Evolutionary conservation across 2,329 filamentous ascomycete species (phyloP).

Genomic region (Curvularia hawaiiensis): DNA sequence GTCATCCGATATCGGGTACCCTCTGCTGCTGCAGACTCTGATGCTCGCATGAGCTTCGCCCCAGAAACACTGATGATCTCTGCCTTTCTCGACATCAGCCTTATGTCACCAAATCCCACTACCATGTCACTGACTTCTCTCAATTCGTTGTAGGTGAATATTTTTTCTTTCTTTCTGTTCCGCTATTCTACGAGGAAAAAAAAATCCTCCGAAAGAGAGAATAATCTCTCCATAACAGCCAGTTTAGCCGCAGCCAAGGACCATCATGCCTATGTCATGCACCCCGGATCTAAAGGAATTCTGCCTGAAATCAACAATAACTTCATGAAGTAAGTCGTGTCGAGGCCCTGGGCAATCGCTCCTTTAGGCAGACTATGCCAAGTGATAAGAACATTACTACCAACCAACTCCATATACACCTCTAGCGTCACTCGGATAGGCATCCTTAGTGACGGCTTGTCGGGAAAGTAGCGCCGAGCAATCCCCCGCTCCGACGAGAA

Average conservation of each 20-base stretch:
- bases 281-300: not conserved
- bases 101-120: not conserved
- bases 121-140: not conserved
- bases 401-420: not conserved
- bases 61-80: not conserved
- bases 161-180: not conserved
- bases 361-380: not conserved
- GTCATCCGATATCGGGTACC: slow-evolving; percentile 1
- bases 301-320: not conserved
- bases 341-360: not conserved
- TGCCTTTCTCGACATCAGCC: not conserved
- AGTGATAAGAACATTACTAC: not conserved
- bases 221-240: not conserved
- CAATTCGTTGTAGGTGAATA: not conserved
- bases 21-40: not conserved
- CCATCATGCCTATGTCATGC: not conserved
- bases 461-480: not conserved
- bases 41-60: slow-evolving; percentile 1
- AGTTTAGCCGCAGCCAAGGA: not conserved
- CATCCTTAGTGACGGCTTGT: not conserved
- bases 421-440: not conserved
- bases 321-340: not conserved
- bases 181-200: not conserved
- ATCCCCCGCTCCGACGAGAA: not conserved
- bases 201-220: not conserved